These are phyloP conservation scores for Rasamsonia emersonii DNA, from an alignment of 2,329 filamentous ascomycete genomes.

Conservation along the genomic window DNA sequence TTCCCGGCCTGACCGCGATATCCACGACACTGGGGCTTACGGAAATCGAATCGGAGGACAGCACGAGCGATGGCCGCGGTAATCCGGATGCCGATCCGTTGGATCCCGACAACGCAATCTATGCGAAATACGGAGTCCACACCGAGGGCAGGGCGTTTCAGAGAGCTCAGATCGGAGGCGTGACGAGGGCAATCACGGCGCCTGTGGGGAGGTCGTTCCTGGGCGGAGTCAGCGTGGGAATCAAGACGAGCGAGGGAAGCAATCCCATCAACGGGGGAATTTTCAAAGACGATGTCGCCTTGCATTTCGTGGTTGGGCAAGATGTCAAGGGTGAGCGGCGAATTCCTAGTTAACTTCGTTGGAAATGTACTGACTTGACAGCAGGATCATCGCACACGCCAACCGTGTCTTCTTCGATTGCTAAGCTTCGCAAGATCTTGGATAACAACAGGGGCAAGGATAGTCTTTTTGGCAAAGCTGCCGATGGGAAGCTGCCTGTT, in stretches of 20 bases:
- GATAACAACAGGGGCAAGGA: conserved; percentile 24
- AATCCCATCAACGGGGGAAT: conserved; percentile 43
- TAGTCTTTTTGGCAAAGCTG: conserved; percentile 31
- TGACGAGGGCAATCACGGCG: conserved; percentile 51
- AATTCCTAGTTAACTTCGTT: neutral
- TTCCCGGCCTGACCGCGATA: conserved; percentile 52
- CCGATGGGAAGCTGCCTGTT: conserved; percentile 30
- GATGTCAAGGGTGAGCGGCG: conserved; percentile 23
- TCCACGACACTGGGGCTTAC: conserved; percentile 54
- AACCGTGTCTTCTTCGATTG: conserved; percentile 21
- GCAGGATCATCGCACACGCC: conserved; percentile 13
- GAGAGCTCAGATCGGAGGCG: conserved; percentile 46
- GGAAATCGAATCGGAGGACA: conserved; percentile 51
- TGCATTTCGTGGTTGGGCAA: conserved; percentile 43
- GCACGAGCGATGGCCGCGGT: conserved; percentile 41
- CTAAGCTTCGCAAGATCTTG: conserved; percentile 30
- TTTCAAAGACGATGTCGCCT: conserved; percentile 44
- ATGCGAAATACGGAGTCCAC: conserved; percentile 39
- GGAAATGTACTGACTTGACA: neutral
- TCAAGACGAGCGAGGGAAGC: conserved; percentile 44
- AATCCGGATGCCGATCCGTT: conserved; percentile 47
- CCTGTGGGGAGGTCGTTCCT: conserved; percentile 43
- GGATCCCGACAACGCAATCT: conserved; percentile 11
- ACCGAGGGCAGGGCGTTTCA: conserved; percentile 49
- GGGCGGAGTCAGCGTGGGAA: conserved; percentile 52